A percentile compares a stretch with the other conserved stretches of the same genome.
Evolutionary conservation across 805 yeast species (phyloP).

Genomic region (Nakazawaea sp.): DNA sequence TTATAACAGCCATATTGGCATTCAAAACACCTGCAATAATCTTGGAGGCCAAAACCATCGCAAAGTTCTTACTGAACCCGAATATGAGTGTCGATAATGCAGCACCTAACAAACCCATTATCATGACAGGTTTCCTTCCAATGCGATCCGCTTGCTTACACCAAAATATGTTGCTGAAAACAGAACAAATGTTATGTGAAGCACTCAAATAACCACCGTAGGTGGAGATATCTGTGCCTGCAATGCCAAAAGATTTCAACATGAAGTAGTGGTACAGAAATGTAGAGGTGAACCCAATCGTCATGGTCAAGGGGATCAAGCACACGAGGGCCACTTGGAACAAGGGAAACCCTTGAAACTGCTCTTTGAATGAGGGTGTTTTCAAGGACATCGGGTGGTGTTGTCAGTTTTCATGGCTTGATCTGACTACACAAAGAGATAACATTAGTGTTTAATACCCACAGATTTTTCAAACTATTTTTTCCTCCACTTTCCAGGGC

Average conservation of each 20-base stretch:
- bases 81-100: constrained; percentile 36
- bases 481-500: too few species aligned
- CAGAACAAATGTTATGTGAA: constrained; percentile 53
- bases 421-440: too few species aligned
- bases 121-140: constrained; percentile 54
- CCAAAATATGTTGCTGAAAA: constrained; percentile 52
- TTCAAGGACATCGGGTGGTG: too few species aligned
- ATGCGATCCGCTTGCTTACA: constrained; percentile 44
- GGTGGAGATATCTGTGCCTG: constrained; percentile 43
- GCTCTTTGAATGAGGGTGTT: too few species aligned
- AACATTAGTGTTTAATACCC: too few species aligned
- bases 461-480: too few species aligned
- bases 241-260: constrained; percentile 50
- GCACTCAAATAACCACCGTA: constrained; percentile 59
- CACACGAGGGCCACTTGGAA: constrained; percentile 24
- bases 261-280: constrained; percentile 44
- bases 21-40: constrained; percentile 46
- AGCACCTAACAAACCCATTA: constrained; percentile 49
- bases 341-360: constrained; percentile 1
- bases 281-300: constrained; percentile 36
- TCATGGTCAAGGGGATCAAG: constrained; percentile 19
- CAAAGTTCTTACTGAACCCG: constrained; percentile 48
- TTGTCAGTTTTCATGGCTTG: too few species aligned
- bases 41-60: constrained; percentile 46
- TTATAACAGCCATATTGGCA: constrained; percentile 55